Evolutionary conservation across 225 moss, liverwort and hornwort species (phyloP).

Genomic region (Polytrichum commune): DNA sequence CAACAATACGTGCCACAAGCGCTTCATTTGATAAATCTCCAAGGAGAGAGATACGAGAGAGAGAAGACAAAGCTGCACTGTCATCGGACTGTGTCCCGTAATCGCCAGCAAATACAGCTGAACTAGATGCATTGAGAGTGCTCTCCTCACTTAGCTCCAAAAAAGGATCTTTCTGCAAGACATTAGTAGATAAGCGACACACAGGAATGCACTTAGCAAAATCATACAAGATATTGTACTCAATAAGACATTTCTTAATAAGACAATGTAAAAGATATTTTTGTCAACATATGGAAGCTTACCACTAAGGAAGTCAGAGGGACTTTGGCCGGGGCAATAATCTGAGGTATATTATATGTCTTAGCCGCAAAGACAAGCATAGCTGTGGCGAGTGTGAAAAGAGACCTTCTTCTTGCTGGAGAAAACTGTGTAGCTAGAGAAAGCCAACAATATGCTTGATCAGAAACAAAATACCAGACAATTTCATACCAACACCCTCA

Average conservation of each 20-base stretch:
- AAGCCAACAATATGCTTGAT: constrained; percentile 7
- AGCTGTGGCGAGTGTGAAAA: constrained; percentile 87
- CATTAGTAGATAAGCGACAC: background rate
- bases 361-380: constrained; percentile 94
- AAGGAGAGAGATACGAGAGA: constrained; percentile 60
- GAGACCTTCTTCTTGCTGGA: constrained; percentile 79
- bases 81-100: constrained; percentile 79
- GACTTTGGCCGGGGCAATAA: constrained; percentile 72
- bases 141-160: constrained; percentile 84
- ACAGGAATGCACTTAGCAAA: background rate
- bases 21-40: constrained; percentile 82
- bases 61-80: constrained; percentile 65
- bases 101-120: constrained; percentile 53
- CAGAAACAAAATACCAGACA: background rate
- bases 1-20: constrained; percentile 74
- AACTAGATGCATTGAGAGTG: constrained; percentile 63
- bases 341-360: constrained; percentile 78
- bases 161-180: constrained; percentile 82
- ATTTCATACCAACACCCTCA: too few relatives aligned
- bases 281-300: constrained; percentile 2
- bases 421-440: constrained; percentile 53
- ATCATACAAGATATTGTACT: background rate
- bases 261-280: background rate
- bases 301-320: constrained; percentile 76
- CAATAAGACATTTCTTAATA: background rate